Percentiles rank a stretch among this genome's conserved stretches.
Evolutionary conservation across 768 basidiomycete species (phyloP).

Genomic region (Tricholoma terreum): DNA sequence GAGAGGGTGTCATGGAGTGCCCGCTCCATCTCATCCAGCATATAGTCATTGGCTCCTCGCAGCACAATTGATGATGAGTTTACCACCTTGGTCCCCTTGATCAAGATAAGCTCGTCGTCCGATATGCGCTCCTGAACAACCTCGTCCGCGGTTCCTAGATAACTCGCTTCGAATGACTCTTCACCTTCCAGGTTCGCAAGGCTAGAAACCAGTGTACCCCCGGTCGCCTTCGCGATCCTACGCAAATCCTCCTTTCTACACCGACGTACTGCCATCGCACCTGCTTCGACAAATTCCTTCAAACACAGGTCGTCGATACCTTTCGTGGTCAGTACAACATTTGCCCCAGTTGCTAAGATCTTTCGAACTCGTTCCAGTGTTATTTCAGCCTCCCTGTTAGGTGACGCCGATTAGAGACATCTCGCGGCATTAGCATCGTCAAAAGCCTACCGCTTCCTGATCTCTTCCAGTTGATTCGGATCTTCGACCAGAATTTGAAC

Average conservation of each 20-base stretch:
- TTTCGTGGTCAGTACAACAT: constrained; percentile 96
- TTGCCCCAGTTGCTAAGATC: constrained; percentile 93
- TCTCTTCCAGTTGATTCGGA: constrained; percentile 94
- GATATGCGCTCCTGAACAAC: constrained; percentile 95
- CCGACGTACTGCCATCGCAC: constrained; percentile 96
- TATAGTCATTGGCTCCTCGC: constrained; percentile 97
- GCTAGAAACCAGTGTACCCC: constrained; percentile 88
- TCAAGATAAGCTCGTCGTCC: constrained; percentile 96
- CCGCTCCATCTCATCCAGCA: constrained; percentile 99
- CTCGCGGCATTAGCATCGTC: neutral
- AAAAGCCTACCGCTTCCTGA: constrained; percentile 74
- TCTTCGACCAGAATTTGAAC: constrained; percentile 97
- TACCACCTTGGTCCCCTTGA: constrained; percentile 98
- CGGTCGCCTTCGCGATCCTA: constrained; percentile 95
- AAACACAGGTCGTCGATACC: constrained; percentile 97
- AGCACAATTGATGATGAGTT: constrained; percentile 90
- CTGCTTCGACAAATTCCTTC: constrained; percentile 98
- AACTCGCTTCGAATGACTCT: constrained; percentile 91
- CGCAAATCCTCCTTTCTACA: constrained; percentile 98
- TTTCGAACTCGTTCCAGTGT: constrained; percentile 94
- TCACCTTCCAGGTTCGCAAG: constrained; percentile 97
- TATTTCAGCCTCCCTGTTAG: constrained; percentile 85
- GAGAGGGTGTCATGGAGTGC: constrained; percentile 93
- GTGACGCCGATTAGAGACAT: neutral
- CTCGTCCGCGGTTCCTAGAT: constrained; percentile 91